Conservation (phyloP, 306 rosid genomes). For the Cicer judaicum region DNA sequence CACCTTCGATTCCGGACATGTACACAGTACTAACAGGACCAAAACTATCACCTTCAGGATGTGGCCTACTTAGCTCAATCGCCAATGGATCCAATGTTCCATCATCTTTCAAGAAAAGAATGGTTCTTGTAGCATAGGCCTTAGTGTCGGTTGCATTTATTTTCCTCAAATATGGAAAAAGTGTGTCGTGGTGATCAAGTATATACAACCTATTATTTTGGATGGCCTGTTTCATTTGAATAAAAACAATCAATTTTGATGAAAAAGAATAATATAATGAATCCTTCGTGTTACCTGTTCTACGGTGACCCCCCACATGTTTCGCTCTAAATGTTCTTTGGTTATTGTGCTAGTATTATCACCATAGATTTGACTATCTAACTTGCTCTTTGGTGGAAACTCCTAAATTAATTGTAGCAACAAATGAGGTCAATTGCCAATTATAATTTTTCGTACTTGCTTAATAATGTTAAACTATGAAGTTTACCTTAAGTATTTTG, state of each 20-base stretch:
- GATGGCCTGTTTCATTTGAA: slow-evolving; percentile 55
- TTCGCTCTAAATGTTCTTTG: slow-evolving; percentile 43
- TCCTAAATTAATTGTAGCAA: slow-evolving; percentile 47
- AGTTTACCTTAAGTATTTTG: slow-evolving; percentile 35
- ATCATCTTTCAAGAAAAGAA: slow-evolving; percentile 64
- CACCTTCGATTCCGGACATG: slow-evolving; percentile 61
- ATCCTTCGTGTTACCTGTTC: slow-evolving; percentile 47
- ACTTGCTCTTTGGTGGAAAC: slow-evolving; percentile 73
- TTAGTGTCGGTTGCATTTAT: slow-evolving; percentile 54
- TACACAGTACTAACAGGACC: slow-evolving; percentile 64
- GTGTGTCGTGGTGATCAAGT: slow-evolving; percentile 69
- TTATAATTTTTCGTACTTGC: not conserved
- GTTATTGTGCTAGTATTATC: slow-evolving; percentile 62
- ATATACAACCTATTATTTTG: slow-evolving; percentile 59
- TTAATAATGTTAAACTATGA: not conserved
- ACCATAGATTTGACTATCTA: slow-evolving; percentile 56
- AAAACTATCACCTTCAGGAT: slow-evolving; percentile 57
- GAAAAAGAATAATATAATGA: not conserved
- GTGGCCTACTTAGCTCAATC: slow-evolving; percentile 68
- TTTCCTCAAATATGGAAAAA: slow-evolving; percentile 64
- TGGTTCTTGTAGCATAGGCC: slow-evolving; percentile 67
- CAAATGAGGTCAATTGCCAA: not conserved
- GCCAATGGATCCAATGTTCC: slow-evolving; percentile 82
- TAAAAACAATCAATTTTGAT: not conserved
- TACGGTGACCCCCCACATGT: slow-evolving; percentile 55